A percentile compares a stretch with the other conserved stretches of the same genome.
These are phyloP conservation scores for Hericium alpestre DNA, from an alignment of 768 basidiomycete species.

Conservation along the genomic window DNA sequence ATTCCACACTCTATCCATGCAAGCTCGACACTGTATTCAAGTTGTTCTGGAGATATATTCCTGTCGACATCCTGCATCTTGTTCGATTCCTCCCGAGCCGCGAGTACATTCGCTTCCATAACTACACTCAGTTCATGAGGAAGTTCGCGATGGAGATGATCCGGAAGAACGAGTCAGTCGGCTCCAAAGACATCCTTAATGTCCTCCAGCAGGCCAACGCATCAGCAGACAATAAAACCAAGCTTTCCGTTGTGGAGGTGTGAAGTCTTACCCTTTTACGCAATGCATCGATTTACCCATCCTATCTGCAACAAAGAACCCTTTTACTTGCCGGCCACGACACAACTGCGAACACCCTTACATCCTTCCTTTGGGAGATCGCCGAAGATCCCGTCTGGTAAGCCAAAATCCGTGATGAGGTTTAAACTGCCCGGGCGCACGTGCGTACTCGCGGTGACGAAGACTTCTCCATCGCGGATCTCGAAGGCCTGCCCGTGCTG, in stretches of 20 bases:
- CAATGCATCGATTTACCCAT: neutral
- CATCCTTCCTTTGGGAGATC: constrained; percentile 11
- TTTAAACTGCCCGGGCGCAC: constrained; percentile 1
- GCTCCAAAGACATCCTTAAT: constrained; percentile 8
- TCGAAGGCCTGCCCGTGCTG: constrained; percentile 8
- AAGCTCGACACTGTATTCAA: constrained; percentile 7
- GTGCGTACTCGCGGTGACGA: neutral
- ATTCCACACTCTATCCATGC: constrained; percentile 9
- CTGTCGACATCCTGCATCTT: constrained; percentile 4
- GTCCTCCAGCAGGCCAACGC: constrained; percentile 9
- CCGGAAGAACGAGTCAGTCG: neutral
- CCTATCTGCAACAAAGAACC: neutral
- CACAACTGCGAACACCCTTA: constrained; percentile 7
- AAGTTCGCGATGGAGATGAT: constrained; percentile 3
- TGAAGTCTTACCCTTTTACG: neutral
- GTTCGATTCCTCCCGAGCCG: constrained; percentile 10
- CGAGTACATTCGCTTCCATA: constrained; percentile 9
- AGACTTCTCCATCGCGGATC: neutral
- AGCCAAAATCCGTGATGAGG: constrained; percentile 9
- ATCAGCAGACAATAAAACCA: neutral
- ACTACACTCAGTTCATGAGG: constrained; percentile 3
- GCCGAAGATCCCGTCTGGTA: constrained; percentile 8
- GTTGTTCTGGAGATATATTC: constrained; percentile 6
- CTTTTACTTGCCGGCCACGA: constrained; percentile 11
- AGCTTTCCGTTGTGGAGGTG: constrained; percentile 2